Evolutionary conservation across 257 asterid genomes (phyloP).

Genomic region (Cordia subcordata): DNA sequence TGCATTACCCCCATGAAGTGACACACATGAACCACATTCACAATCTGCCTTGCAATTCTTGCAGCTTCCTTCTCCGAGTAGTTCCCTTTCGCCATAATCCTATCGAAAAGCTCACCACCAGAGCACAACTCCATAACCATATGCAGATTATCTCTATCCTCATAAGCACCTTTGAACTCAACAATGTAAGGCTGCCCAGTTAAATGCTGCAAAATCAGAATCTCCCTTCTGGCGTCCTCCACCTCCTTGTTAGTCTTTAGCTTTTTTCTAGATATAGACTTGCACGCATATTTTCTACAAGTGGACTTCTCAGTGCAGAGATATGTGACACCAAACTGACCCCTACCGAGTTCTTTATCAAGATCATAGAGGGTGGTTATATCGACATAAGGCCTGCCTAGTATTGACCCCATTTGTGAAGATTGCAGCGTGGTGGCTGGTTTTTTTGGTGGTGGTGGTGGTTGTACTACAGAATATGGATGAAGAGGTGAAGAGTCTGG

Average conservation of each 20-base stretch:
- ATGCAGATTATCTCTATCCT: conserved; percentile 26
- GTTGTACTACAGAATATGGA: not conserved
- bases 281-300: conserved; percentile 35
- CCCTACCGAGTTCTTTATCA: conserved; percentile 37
- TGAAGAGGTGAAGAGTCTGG: not conserved
- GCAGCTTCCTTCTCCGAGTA: conserved; percentile 45
- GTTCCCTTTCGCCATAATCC: conserved; percentile 34
- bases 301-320: conserved; percentile 30
- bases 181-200: conserved; percentile 44
- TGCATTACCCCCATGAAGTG: conserved; percentile 48
- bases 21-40: conserved; percentile 39
- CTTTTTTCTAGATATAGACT: conserved; percentile 32
- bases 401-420: conserved; percentile 19
- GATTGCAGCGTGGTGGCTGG: not conserved
- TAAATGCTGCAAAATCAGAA: conserved; percentile 31
- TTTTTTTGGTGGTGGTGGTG: conserved; percentile 4
- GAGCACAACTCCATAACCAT: conserved; percentile 40
- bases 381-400: conserved; percentile 27
- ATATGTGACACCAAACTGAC: conserved; percentile 40
- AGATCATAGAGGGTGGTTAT: conserved; percentile 26
- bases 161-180: conserved; percentile 40
- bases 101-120: conserved; percentile 41
- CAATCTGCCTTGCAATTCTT: conserved; percentile 37
- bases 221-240: conserved; percentile 35
- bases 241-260: conserved; percentile 23